A percentile compares a stretch with the other conserved stretches of the same genome.
These are phyloP conservation scores for Pichia sp. DNA, from an alignment of 1,139 yeast species.

Conservation along the genomic window DNA sequence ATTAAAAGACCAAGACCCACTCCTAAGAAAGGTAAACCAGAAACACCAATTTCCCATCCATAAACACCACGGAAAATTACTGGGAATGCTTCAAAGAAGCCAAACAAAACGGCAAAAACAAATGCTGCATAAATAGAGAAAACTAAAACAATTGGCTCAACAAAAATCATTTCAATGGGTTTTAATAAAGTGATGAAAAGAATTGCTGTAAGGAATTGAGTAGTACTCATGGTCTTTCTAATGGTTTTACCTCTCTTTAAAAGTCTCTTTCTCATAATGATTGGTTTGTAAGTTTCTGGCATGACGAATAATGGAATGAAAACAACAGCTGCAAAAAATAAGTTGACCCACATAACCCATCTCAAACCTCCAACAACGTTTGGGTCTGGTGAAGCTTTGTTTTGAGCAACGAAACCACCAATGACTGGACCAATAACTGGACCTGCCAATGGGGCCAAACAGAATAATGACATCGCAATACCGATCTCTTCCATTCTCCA, in stretches of 20 bases:
- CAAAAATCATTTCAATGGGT: slow-evolving; percentile 56
- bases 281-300: slow-evolving; percentile 68
- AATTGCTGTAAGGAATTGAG: slow-evolving; percentile 30
- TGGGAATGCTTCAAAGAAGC: slow-evolving; percentile 74
- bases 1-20: slow-evolving; percentile 54
- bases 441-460: slow-evolving; percentile 67
- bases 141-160: slow-evolving; percentile 63
- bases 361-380: slow-evolving; percentile 43
- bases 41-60: slow-evolving; percentile 46
- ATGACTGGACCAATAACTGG: slow-evolving; percentile 79
- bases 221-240: slow-evolving; percentile 24
- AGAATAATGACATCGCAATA: slow-evolving; percentile 62
- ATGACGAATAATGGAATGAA: slow-evolving; percentile 47
- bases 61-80: slow-evolving; percentile 60
- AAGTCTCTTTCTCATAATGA: slow-evolving; percentile 50
- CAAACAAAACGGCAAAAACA: slow-evolving; percentile 67
- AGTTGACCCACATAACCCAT: slow-evolving; percentile 73
- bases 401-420: slow-evolving; percentile 69
- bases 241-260: slow-evolving; percentile 46
- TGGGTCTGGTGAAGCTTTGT: slow-evolving; percentile 26
- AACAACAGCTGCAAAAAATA: slow-evolving; percentile 63
- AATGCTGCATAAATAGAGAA: slow-evolving; percentile 63
- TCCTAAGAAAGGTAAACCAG: slow-evolving; percentile 63
- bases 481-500: slow-evolving; percentile 62
- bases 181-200: slow-evolving; percentile 43